Evolutionary conservation across 306 rosid genomes (phyloP).

Genomic region (peach (Prunus persica)): DNA sequence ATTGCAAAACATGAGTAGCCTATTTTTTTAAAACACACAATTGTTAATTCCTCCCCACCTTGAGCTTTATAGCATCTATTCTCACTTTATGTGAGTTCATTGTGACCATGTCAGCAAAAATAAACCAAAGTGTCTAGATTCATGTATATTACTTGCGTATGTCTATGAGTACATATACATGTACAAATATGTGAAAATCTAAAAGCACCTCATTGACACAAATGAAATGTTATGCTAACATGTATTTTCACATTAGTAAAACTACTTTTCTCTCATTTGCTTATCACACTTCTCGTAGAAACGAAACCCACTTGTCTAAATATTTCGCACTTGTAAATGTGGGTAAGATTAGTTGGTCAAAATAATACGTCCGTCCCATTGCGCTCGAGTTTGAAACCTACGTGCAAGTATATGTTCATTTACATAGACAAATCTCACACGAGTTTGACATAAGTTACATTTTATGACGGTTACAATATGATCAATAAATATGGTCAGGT

Average conservation of each 20-base stretch:
- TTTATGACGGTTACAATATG: too few species aligned
- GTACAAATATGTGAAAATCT: neutral
- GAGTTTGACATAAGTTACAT: too few species aligned
- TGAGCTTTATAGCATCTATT: neutral
- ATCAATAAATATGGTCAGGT: too few species aligned
- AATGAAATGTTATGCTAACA: neutral
- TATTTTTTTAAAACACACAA: neutral
- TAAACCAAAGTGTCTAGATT: neutral
- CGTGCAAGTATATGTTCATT: too few species aligned
- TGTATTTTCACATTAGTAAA: neutral
- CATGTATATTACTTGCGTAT: neutral
- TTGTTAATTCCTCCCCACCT: neutral
- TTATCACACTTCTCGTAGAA: too few species aligned
- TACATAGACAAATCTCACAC: too few species aligned
- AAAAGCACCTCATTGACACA: neutral
- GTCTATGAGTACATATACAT: neutral
- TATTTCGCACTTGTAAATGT: too few species aligned
- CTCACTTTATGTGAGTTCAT: neutral
- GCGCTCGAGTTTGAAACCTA: too few species aligned
- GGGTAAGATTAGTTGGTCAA: too few species aligned
- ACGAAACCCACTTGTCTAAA: neutral
- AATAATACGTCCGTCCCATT: too few species aligned
- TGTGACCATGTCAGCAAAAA: neutral
- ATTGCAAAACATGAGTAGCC: neutral
- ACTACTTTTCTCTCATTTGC: too few species aligned